These are phyloP conservation scores for Polyplosphaeria fusca DNA, from an alignment of 495 filamentous ascomycete genomes.

Conservation along the genomic window DNA sequence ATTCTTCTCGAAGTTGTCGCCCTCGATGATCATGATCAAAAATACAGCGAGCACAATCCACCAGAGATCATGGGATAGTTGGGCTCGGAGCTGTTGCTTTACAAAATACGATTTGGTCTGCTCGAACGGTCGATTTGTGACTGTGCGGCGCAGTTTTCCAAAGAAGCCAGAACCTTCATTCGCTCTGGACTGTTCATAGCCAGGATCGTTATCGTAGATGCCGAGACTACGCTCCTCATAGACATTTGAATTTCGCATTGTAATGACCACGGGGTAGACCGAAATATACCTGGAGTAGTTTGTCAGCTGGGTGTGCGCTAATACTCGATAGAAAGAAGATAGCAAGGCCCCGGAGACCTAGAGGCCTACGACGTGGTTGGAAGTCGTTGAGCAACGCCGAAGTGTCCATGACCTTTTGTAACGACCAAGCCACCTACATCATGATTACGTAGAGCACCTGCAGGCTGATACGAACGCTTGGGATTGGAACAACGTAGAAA, in stretches of 20 bases:
- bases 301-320: conserved; percentile 46
- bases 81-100: conserved; percentile 69
- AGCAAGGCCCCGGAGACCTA: too few relatives aligned
- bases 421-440: too few relatives aligned
- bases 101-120: conserved; percentile 54
- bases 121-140: conserved; percentile 33
- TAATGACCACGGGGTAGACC: conserved; percentile 62
- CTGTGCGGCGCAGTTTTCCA: conserved; percentile 27
- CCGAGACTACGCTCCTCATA: conserved; percentile 62
- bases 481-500: conserved; percentile 76
- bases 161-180: conserved; percentile 34
- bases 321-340: too few relatives aligned
- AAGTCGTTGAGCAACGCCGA: not conserved
- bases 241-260: conserved; percentile 47
- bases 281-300: too few relatives aligned
- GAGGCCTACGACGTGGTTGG: too few relatives aligned
- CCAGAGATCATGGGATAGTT: conserved; percentile 85
- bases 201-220: conserved; percentile 57
- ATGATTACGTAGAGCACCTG: conserved; percentile 84
- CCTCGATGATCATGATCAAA: conserved; percentile 72
- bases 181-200: conserved; percentile 20
- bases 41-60: conserved; percentile 73
- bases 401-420: not conserved
- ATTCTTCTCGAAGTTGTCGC: conserved; percentile 59
- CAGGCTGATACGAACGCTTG: conserved; percentile 65